These are phyloP conservation scores for Blastomyces percursus DNA, from an alignment of 2,329 filamentous ascomycete species.

Conservation along the genomic window DNA sequence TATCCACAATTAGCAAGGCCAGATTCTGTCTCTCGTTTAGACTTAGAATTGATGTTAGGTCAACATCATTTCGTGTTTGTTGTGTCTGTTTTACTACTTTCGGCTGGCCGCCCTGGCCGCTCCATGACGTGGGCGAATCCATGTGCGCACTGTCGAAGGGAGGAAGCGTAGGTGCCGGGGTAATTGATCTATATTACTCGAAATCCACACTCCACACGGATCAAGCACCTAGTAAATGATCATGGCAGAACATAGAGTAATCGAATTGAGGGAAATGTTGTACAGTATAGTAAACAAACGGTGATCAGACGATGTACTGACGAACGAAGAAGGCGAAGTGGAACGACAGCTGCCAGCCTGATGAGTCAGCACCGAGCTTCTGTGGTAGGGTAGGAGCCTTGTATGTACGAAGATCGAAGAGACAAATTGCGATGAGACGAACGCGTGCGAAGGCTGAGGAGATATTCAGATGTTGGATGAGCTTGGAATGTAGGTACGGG, in stretches of 20 bases:
- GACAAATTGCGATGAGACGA: background rate
- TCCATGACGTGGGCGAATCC: background rate
- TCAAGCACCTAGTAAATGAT: background rate
- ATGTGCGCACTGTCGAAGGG: background rate
- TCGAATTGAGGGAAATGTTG: background rate
- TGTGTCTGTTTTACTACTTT: background rate
- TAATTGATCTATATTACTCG: background rate
- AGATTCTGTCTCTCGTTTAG: slow-evolving; percentile 34
- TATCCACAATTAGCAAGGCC: slow-evolving; percentile 31
- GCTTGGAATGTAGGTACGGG: background rate
- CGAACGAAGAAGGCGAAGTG: background rate
- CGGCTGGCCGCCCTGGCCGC: background rate
- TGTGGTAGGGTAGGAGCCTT: background rate
- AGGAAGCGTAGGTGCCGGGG: background rate
- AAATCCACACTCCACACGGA: background rate
- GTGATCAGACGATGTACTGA: background rate
- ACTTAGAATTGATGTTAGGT: slow-evolving; percentile 34
- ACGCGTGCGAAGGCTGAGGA: background rate
- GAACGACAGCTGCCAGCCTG: background rate
- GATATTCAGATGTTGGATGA: background rate
- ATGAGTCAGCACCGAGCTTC: slow-evolving; percentile 1
- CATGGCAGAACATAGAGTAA: background rate
- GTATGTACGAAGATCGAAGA: background rate
- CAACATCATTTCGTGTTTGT: slow-evolving; percentile 18
- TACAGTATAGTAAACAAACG: background rate